Conservation (phyloP, 768 basidiomycete species). For the Podaxis sp. region DNA sequence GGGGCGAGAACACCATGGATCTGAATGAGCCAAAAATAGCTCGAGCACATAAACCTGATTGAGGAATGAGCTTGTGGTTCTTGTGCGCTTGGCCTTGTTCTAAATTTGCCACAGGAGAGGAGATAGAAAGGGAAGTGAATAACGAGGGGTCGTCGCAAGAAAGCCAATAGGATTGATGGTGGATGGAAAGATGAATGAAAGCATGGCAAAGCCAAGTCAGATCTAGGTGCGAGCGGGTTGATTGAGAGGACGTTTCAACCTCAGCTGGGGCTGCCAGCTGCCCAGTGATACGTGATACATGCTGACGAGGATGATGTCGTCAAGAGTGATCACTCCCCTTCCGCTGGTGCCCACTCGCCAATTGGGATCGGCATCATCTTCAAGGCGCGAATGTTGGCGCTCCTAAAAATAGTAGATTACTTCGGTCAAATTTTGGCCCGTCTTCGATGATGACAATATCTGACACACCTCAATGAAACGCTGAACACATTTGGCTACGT, state of each 20-base stretch:
- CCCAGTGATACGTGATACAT: constrained; percentile 84
- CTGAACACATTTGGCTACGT: constrained; percentile 73
- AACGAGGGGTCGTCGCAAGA: background rate
- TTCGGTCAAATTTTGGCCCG: constrained; percentile 14
- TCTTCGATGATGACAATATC: constrained; percentile 6
- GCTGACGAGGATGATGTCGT: constrained; percentile 72
- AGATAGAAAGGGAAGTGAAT: background rate
- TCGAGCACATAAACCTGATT: background rate
- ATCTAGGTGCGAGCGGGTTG: constrained; percentile 1
- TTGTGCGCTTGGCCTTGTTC: constrained; percentile 4
- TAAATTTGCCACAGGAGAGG: constrained; percentile 3
- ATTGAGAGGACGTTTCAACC: constrained; percentile 45
- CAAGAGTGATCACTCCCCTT: constrained; percentile 51
- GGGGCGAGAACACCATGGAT: background rate
- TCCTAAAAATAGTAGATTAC: constrained; percentile 36
- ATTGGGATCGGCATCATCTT: constrained; percentile 58
- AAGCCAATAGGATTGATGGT: constrained; percentile 8
- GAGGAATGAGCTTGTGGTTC: constrained; percentile 1
- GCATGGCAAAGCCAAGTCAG: background rate
- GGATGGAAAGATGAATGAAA: constrained; percentile 2
- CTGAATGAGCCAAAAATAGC: background rate
- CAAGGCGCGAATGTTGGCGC: constrained; percentile 48
- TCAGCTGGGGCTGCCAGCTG: constrained; percentile 79
- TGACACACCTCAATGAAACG: constrained; percentile 61
- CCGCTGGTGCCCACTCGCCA: constrained; percentile 64